phyloP scores from a whole-genome alignment of 345 rosid genomes.

The Euphorbia pulcherrima region DNA sequence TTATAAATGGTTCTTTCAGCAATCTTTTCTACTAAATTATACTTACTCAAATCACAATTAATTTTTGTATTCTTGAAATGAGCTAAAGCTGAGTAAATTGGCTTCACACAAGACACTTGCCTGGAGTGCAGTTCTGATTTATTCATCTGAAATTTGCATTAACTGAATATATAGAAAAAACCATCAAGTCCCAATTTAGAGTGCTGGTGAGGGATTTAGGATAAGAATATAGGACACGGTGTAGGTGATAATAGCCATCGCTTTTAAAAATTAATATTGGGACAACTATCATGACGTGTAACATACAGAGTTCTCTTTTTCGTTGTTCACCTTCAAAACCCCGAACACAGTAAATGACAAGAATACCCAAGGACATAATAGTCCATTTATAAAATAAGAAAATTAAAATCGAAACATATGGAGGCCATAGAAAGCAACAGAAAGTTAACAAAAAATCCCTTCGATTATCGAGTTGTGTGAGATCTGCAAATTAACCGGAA shows the following conservation, averaged over 20 bases:
- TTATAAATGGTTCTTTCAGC: no score
- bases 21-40: no score
- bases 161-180: no score
- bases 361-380: slow-evolving; percentile 27
- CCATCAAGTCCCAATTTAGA: no score
- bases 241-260: background rate
- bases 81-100: no score
- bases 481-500: slow-evolving; percentile 44
- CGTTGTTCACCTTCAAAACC: background rate
- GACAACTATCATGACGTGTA: slow-evolving; percentile 43
- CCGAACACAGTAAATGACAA: slow-evolving; percentile 16
- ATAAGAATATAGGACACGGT: background rate
- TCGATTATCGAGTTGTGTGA: slow-evolving; percentile 62
- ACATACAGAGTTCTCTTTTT: slow-evolving; percentile 44
- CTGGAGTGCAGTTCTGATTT: no score
- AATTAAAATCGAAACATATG: slow-evolving; percentile 49
- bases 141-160: no score
- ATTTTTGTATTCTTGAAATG: no score
- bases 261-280: slow-evolving; percentile 14
- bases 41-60: no score
- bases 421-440: slow-evolving; percentile 55
- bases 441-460: slow-evolving; percentile 38
- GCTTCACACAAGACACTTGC: no score
- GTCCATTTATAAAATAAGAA: slow-evolving; percentile 25
- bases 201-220: no score